Base-by-base conservation (phyloP, 352 stramenopile species). In the Peronosclerospora sorghi region DNA sequence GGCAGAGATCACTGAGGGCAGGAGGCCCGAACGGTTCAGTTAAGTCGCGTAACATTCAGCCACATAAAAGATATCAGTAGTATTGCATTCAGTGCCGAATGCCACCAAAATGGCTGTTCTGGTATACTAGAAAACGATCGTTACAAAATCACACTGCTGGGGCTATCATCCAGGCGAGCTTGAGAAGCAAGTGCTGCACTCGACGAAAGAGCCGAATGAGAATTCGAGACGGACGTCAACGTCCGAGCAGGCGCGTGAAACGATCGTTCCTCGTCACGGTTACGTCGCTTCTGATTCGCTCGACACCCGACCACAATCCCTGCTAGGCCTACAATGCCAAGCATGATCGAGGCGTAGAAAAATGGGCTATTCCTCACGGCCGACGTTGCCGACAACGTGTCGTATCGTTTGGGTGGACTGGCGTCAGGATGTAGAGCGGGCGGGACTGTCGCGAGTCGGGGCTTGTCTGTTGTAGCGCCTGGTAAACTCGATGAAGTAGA, bases 281-380 rank as follows among this genome's bases (percentile, higher is more conserved):
- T 46, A 30, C 35, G 53, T 5, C 51, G 46, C 26, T 58, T 58
- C 13, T 47, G 51, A 21, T 66, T 63, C 8, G 56, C 51, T 36
- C 52, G 47, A 29, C 58, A 57, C n/a, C 40, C 56, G 34, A 51
- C 35, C 13, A 59, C 35, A 32, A 54, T 19, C 2, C 59, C 51
- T 32, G 53, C 42, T 18, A 62, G 27, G 14, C 55, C 48, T 12
- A 43, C 45, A 21, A 58, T 28, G 6, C 27, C 56, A 12, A 85
- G 52, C 12, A 77, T 21, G 19, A 78, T 40, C 0, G 59, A 47
- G 2, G 54, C 62, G 26, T 78, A 60, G 38, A 80, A 78, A 12
- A 83, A 48, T 15, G 65, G 71, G 14, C 50, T 72, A 28, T 47
- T 66, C 8, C 34, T 36, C 26, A 64, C 35, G 8, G 35, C 8